Evolutionary conservation across 169 alveolate genomes (phyloP).

Genomic region (Toxoplasma gondii): DNA sequence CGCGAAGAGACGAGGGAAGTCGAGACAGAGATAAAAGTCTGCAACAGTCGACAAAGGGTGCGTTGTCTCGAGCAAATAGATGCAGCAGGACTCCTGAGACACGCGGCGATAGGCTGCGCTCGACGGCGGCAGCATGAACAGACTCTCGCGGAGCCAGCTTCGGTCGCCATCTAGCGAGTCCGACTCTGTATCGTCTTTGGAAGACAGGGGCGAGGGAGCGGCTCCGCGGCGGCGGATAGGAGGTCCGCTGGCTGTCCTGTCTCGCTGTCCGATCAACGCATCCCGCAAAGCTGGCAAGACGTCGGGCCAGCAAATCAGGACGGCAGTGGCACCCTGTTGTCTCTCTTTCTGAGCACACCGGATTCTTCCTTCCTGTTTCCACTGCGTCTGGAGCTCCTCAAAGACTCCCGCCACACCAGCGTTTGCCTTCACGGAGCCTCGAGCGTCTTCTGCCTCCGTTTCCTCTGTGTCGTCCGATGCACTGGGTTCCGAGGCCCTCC

Average conservation of each 20-base stretch:
- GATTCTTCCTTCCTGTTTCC: not conserved
- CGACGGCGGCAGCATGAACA: slow-evolving; percentile 22
- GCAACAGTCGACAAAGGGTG: not conserved
- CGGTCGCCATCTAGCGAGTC: not conserved
- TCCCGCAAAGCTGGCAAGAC: not conserved
- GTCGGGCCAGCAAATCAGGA: slow-evolving; percentile 39
- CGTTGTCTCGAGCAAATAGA: not conserved
- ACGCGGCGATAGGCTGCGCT: not conserved
- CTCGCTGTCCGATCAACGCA: not conserved
- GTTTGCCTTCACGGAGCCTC: not conserved
- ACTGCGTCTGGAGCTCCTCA: not conserved
- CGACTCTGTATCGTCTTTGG: not conserved
- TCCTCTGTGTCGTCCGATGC: not conserved
- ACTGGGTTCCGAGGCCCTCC: not conserved
- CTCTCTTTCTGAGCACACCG: not conserved
- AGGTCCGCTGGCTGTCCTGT: not conserved
- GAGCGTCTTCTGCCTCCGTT: not conserved
- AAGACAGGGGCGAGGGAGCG: not conserved
- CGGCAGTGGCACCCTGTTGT: not conserved
- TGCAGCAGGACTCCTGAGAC: not conserved
- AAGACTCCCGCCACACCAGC: no score
- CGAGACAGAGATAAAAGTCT: not conserved
- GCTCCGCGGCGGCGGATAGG: not conserved
- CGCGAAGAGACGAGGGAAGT: slow-evolving; percentile 31
- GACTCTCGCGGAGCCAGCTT: slow-evolving; percentile 27